These are phyloP conservation scores for Candida broadrunensis DNA, from an alignment of 805 yeast species.

Conservation along the genomic window DNA sequence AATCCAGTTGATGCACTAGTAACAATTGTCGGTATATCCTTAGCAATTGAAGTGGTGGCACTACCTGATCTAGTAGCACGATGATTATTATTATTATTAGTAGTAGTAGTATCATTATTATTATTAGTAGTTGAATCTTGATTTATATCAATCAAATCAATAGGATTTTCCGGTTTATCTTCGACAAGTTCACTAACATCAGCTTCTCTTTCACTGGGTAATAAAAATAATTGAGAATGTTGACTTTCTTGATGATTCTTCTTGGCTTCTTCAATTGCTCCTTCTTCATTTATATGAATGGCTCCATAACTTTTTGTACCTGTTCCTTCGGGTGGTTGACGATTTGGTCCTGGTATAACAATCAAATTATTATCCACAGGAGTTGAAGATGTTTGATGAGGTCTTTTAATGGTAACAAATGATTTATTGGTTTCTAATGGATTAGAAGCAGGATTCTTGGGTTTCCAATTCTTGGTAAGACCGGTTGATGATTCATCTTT, in stretches of 20 bases:
- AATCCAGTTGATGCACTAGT: neutral
- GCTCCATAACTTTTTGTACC: conserved; percentile 24
- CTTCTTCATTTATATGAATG: conserved; percentile 45
- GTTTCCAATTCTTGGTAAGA: conserved; percentile 39
- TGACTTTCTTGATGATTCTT: conserved; percentile 5
- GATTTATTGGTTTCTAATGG: conserved; percentile 65
- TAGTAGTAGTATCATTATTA: neutral
- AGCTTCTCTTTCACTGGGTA: conserved; percentile 21
- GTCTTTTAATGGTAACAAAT: conserved; percentile 68
- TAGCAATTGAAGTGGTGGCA: neutral
- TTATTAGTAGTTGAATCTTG: neutral
- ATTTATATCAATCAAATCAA: neutral
- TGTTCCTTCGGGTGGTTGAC: conserved; percentile 8
- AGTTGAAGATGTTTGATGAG: conserved; percentile 19
- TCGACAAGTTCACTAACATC: conserved; percentile 21
- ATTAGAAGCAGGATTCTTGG: conserved; percentile 65
- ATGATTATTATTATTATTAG: neutral
- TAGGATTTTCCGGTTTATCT: neutral
- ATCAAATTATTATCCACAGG: conserved; percentile 11
- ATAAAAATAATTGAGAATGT: conserved; percentile 13
- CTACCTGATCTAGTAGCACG: neutral
- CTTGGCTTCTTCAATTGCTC: conserved; percentile 29
- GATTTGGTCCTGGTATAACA: conserved; percentile 21
- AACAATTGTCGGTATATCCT: neutral
- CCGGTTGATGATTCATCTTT: conserved; percentile 1